These are phyloP conservation scores for Sugiyamaella qingdaonensis DNA, from an alignment of 805 yeast genomes.

Conservation along the genomic window DNA sequence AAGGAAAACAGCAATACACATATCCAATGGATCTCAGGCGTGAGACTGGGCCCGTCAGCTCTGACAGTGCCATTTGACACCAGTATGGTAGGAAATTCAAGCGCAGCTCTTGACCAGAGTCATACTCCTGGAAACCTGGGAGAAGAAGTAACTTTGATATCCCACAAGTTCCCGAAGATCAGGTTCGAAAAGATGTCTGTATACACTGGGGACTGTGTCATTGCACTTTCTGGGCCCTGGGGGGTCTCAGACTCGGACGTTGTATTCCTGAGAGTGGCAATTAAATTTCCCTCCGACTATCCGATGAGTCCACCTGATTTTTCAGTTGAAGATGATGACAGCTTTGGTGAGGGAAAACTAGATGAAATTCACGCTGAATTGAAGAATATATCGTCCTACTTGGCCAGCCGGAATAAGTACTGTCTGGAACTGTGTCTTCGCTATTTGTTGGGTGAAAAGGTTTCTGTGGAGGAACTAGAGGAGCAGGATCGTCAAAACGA, in stretches of 20 bases:
- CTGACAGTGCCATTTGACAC: constrained; percentile 26
- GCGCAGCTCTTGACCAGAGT: constrained; percentile 18
- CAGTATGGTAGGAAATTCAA: constrained; percentile 9
- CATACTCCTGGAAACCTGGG: constrained; percentile 61
- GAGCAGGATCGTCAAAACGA: constrained; percentile 5
- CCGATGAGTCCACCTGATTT: constrained; percentile 61
- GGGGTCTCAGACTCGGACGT: constrained; percentile 41
- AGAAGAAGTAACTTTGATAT: constrained; percentile 85
- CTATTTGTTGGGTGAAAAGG: constrained; percentile 68
- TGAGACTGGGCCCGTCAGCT: constrained; percentile 60
- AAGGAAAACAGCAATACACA: constrained; percentile 47
- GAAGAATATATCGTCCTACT: constrained; percentile 51
- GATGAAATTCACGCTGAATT: constrained; percentile 50
- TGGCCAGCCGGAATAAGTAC: constrained; percentile 53
- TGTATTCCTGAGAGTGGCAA: constrained; percentile 63
- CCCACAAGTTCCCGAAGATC: constrained; percentile 83
- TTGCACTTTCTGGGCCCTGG: constrained; percentile 84
- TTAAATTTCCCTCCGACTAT: constrained; percentile 68
- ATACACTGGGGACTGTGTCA: constrained; percentile 70
- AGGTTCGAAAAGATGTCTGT: constrained; percentile 84
- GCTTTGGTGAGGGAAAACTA: constrained; percentile 47
- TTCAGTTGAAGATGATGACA: constrained; percentile 75
- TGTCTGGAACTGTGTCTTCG: constrained; percentile 80
- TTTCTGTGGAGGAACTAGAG: constrained; percentile 29
- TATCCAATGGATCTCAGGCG: constrained; percentile 91